phyloP scores from a whole-genome alignment of 257 asterid genomes.

The Solanum okadae region DNA sequence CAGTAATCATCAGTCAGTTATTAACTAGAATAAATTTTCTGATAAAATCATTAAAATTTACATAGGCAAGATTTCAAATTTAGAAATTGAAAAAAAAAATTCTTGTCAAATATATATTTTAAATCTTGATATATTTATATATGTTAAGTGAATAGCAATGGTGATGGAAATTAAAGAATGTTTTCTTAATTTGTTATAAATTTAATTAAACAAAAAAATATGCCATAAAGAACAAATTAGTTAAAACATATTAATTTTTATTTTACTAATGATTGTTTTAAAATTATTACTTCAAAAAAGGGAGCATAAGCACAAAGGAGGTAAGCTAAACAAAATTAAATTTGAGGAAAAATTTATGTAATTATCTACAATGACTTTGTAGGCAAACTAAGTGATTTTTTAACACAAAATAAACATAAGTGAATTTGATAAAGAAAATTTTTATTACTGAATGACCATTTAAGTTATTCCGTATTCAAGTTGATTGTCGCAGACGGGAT shows the following conservation, averaged over 20 bases:
- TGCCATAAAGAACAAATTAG: no score
- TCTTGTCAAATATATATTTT: not conserved
- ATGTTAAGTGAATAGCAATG: not conserved
- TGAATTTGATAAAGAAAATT: not conserved
- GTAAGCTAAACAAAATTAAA: not conserved
- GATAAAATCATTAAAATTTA: no score
- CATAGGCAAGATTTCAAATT: no score
- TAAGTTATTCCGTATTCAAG: no score
- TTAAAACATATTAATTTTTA: not conserved
- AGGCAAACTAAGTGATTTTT: not conserved
- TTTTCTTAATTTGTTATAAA: no score
- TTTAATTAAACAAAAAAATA: no score
- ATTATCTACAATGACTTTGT: not conserved
- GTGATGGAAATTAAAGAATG: not conserved
- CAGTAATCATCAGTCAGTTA: not conserved
- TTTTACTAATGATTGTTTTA: not conserved
- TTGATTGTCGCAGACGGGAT: no score
- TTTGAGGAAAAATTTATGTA: not conserved
- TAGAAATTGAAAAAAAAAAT: no score
- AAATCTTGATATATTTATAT: no score
- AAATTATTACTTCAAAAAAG: not conserved
- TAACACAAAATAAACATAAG: not conserved
- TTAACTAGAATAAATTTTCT: not conserved
- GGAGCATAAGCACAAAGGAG: not conserved
- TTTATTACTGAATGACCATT: not conserved